Conservation (phyloP, 305 asterid genomes). For the Fraxinus baroniana region DNA sequence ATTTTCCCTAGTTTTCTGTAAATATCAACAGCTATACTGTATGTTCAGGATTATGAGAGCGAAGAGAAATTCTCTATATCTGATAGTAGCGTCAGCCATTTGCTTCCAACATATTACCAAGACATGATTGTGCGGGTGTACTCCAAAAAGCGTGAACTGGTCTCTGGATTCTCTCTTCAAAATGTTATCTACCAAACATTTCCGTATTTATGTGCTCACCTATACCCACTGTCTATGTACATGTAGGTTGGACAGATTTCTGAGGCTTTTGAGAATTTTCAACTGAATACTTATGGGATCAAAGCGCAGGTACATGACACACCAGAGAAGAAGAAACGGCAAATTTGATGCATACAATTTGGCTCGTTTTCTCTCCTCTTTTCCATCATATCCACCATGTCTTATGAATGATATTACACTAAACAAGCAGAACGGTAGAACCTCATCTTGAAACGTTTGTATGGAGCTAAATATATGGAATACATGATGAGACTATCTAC, state of each 20-base stretch:
- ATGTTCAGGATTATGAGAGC: constrained; percentile 67
- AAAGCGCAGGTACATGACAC: constrained; percentile 72
- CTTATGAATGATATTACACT: not conserved
- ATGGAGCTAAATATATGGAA: not conserved
- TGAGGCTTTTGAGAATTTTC: constrained; percentile 92
- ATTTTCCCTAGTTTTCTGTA: constrained; percentile 10
- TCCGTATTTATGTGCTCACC: not conserved
- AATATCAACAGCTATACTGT: constrained; percentile 14
- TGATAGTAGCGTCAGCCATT: constrained; percentile 75
- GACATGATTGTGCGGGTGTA: constrained; percentile 96
- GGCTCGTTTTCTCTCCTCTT: not conserved
- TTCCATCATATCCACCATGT: not conserved
- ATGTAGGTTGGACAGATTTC: constrained; percentile 66
- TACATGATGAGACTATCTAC: not conserved
- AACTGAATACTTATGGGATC: constrained; percentile 73
- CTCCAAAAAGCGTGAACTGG: constrained; percentile 91
- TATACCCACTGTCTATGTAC: not conserved
- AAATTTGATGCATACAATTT: not conserved
- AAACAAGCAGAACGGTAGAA: not conserved
- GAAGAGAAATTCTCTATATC: constrained; percentile 63
- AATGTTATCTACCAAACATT: not conserved
- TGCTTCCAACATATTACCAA: constrained; percentile 79
- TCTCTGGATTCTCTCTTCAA: constrained; percentile 29
- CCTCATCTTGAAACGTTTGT: not conserved
- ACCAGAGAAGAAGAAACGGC: constrained; percentile 72